Conservation (phyloP, 2,329 filamentous ascomycete genomes). For the Paecilomyces sp. region DNA sequence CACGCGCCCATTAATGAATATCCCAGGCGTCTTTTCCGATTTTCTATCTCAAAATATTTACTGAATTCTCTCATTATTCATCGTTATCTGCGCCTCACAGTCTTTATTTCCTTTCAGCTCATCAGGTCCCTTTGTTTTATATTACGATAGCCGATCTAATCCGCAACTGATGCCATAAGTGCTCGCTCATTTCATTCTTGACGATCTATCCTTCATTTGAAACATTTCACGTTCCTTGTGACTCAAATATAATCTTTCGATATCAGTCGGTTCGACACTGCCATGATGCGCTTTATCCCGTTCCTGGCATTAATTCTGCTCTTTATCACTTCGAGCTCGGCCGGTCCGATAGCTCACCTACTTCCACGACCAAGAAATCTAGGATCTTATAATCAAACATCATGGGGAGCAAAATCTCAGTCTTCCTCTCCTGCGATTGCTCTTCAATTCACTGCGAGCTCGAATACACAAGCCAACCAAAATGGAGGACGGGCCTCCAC, state of each 20-base stretch:
- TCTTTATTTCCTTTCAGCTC: conserved; percentile 2
- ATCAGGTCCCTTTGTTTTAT: conserved; percentile 3
- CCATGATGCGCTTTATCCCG: conserved; percentile 11
- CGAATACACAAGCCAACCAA: neutral
- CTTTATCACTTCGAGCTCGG: conserved; percentile 11
- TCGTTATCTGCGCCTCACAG: neutral
- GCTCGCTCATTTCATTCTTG: neutral
- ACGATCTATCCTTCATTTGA: neutral
- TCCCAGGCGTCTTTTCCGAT: neutral
- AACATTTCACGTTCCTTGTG: neutral
- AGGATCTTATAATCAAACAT: neutral
- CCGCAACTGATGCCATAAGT: neutral
- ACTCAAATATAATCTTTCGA: neutral
- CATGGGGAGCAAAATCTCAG: neutral
- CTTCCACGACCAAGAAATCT: conserved; percentile 2
- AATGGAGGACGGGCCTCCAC: neutral
- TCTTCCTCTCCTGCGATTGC: neutral
- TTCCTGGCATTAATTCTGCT: conserved; percentile 6
- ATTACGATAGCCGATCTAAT: conserved; percentile 1
- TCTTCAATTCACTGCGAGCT: neutral
- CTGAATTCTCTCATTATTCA: neutral
- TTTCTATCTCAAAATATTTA: neutral
- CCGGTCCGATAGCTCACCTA: conserved; percentile 20
- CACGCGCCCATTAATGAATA: neutral
- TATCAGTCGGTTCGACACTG: neutral